phyloP scores from a whole-genome alignment of 108 stramenopile species.

The Cyclotella atomus region DNA sequence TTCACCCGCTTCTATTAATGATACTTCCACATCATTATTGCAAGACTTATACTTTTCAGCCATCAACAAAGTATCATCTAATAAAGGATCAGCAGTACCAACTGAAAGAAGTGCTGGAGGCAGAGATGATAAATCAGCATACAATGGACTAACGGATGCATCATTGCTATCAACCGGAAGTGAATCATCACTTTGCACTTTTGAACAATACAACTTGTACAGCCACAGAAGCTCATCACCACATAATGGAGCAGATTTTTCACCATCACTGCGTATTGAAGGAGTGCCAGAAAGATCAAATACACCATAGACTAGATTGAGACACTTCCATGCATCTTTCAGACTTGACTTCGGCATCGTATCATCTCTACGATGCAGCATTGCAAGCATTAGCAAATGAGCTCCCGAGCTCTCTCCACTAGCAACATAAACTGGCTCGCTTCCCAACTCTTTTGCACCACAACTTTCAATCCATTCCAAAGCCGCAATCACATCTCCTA shows the following conservation, averaged over 20 bases:
- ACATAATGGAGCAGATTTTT: constrained; percentile 33
- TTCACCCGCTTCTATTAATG: constrained; percentile 31
- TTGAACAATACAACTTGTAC: constrained; percentile 30
- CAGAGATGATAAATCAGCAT: constrained; percentile 38
- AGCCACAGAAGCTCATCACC: constrained; percentile 44
- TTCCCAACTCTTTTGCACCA: constrained; percentile 26
- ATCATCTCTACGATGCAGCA: constrained; percentile 39
- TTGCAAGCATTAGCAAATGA: constrained; percentile 45
- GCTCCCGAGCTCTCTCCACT: constrained; percentile 54
- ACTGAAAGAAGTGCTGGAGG: constrained; percentile 40
- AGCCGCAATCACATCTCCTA: constrained; percentile 25
- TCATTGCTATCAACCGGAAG: constrained; percentile 1
- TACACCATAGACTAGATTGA: constrained; percentile 46
- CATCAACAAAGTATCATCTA: constrained; percentile 41
- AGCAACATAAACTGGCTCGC: constrained; percentile 28
- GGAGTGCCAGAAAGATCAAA: constrained; percentile 44
- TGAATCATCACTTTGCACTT: not conserved
- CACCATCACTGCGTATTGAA: constrained; percentile 30
- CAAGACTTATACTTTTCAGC: constrained; percentile 10
- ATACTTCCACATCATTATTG: constrained; percentile 33
- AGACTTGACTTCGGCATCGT: not conserved
- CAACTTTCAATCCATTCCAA: constrained; percentile 45
- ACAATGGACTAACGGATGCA: constrained; percentile 34
- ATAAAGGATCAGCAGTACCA: constrained; percentile 44
- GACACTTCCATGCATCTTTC: constrained; percentile 25